Evolutionary conservation across 2,329 filamentous ascomycete genomes (phyloP), one percentile per base, ranked within the genome.

Genomic region (Botrytis tulipae): DNA sequence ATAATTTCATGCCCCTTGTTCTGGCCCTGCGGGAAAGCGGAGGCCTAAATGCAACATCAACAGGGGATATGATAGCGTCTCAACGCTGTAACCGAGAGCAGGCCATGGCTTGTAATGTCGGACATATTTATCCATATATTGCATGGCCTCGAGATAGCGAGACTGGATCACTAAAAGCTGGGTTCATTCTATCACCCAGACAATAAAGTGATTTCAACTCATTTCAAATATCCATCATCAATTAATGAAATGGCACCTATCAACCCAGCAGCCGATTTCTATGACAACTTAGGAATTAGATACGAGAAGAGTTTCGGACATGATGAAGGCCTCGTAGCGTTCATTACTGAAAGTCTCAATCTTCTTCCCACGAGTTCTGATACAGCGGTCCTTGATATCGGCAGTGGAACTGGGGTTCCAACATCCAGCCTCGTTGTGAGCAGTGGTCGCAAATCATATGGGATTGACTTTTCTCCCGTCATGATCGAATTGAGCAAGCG

Each of bases 381-480:
- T 51, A 37, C 63, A 22, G 8, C 32, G n/a, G 59, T 35, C 69
- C 79, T 82, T 20, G 81, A 82, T 59, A 79, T 81, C 63, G 81
- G 81, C 42, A 81, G 80, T 72, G 81, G 81, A 16, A 79, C 80
- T 1, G 81, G 81, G 22, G 79, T 81, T 25, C 76, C 81, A 35
- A 79, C 78, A 7, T 57, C 76, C 12, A 73, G 76, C 71, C 77
- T 80, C 18, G 76, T 78, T 35, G 75, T 77, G 62, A 63, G 73
- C 44, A 66, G 32, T 25, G 44, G 63, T 14, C 63, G 63, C 29
- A 66, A 66, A 16, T 54, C 71, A 22, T 42, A 65, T 37, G 75
- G 74, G n/a, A 75, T 76, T n/a, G 80, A 80, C 66, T 66, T 83
- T 73, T 82, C 83, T 75, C 80, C 81, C 8, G 82, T 79, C 77